A percentile compares a stretch with the other conserved stretches of the same genome.
Conservation (phyloP, 345 rosid species). For the Eutrema heterophyllum region DNA sequence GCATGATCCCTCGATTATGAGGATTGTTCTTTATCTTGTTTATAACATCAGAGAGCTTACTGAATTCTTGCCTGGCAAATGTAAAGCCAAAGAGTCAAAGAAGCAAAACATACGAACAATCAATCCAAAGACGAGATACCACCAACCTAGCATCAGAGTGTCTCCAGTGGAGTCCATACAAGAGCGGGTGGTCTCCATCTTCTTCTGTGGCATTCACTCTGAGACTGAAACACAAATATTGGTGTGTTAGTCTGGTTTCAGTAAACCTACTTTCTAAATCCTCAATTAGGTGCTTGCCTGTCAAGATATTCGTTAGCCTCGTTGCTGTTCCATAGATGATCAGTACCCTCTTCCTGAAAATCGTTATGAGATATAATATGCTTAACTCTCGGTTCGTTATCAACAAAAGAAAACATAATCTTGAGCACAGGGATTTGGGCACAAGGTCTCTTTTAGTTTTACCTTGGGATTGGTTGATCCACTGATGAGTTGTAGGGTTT, state of each 20-base stretch:
- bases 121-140: slow-evolving; percentile 1
- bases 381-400: background rate
- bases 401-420: background rate
- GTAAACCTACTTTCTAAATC: background rate
- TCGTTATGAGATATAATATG: background rate
- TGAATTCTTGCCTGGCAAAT: slow-evolving; percentile 58
- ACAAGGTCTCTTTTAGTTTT: slow-evolving; percentile 8
- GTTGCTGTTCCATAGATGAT: slow-evolving; percentile 75
- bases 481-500: slow-evolving; percentile 70
- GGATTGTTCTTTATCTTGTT: slow-evolving; percentile 75
- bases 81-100: background rate
- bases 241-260: background rate
- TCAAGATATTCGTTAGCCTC: slow-evolving; percentile 78
- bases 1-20: slow-evolving; percentile 60
- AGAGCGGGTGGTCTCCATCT: slow-evolving; percentile 69
- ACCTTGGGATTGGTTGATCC: slow-evolving; percentile 84
- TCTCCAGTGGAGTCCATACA: slow-evolving; percentile 84
- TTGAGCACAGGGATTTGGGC: background rate
- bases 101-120: background rate
- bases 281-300: slow-evolving; percentile 32
- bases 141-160: slow-evolving; percentile 77
- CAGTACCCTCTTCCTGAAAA: slow-evolving; percentile 56
- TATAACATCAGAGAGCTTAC: slow-evolving; percentile 72
- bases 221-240: slow-evolving; percentile 39
- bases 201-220: slow-evolving; percentile 61